Percentiles rank a stretch among this genome's conserved stretches.
Evolutionary conservation across 2,329 filamentous ascomycete genomes (phyloP).

Genomic region (Aspergillus unguis): DNA sequence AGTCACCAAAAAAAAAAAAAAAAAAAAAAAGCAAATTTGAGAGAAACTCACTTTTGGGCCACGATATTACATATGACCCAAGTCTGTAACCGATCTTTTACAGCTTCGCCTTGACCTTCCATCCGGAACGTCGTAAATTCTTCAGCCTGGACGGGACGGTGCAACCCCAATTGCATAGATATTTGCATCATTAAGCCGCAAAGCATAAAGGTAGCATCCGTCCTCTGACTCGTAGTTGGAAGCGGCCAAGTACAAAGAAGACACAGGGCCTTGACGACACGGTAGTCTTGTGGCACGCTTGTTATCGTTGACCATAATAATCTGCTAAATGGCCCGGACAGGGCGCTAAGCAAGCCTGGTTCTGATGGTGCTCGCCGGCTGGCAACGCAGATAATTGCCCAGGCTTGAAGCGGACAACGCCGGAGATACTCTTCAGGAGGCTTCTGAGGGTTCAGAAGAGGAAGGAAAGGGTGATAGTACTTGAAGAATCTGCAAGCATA

Average conservation of each 20-base stretch:
- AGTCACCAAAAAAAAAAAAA: too few relatives aligned
- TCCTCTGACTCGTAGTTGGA: conserved; percentile 58
- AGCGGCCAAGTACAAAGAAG: conserved; percentile 63
- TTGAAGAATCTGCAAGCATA: conserved; percentile 53
- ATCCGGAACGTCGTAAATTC: conserved; percentile 49
- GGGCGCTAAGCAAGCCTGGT: conserved; percentile 51
- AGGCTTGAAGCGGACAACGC: conserved; percentile 59
- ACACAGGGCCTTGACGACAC: conserved; percentile 61
- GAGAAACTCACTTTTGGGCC: conserved; percentile 55
- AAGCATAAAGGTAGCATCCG: conserved; percentile 62
- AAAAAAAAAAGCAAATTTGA: not conserved
- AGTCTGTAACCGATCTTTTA: conserved; percentile 61
- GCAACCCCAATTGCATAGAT: conserved; percentile 61
- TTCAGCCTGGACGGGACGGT: conserved; percentile 60
- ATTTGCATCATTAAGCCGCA: conserved; percentile 64
- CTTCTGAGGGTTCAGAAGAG: conserved; percentile 55
- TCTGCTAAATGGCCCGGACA: conserved; percentile 51
- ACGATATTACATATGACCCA: conserved; percentile 67
- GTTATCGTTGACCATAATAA: conserved; percentile 59
- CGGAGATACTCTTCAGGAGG: conserved; percentile 56
- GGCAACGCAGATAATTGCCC: conserved; percentile 61
- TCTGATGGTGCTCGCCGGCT: conserved; percentile 57
- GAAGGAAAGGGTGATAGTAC: conserved; percentile 61
- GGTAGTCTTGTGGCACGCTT: conserved; percentile 59
- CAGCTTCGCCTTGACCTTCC: conserved; percentile 57